Conservation (phyloP, 495 filamentous ascomycete species). For the Annulohypoxylon maeteangense region DNA sequence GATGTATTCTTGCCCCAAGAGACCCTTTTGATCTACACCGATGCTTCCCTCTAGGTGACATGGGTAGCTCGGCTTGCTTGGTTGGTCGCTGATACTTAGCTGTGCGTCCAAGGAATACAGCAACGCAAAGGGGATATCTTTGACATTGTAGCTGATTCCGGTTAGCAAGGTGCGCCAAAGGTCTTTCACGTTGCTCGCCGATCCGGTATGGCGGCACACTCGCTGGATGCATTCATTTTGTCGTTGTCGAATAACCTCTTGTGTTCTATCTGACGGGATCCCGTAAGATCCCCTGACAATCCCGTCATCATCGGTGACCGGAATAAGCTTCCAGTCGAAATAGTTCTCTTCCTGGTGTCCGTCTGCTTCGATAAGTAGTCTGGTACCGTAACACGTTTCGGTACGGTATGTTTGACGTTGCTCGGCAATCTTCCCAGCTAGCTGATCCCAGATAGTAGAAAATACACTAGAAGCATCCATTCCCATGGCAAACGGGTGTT, state of each 20-base stretch:
- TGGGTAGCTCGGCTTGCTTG: slow-evolving; percentile 42
- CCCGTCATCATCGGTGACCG: slow-evolving; percentile 63
- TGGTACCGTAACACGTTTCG: slow-evolving; percentile 53
- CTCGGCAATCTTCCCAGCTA: slow-evolving; percentile 48
- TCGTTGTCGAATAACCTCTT: slow-evolving; percentile 63
- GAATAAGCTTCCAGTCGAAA: slow-evolving; percentile 70
- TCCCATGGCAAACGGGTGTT: slow-evolving; percentile 53
- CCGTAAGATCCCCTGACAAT: slow-evolving; percentile 62
- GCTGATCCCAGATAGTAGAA: slow-evolving; percentile 46
- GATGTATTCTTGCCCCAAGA: slow-evolving; percentile 60
- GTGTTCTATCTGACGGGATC: slow-evolving; percentile 66
- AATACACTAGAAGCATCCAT: slow-evolving; percentile 52
- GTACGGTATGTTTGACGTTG: slow-evolving; percentile 37
- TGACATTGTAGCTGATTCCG: slow-evolving; percentile 59
- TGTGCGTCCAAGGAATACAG: slow-evolving; percentile 64
- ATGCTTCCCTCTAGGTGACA: slow-evolving; percentile 65
- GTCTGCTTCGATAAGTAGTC: slow-evolving; percentile 60
- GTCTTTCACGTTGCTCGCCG: slow-evolving; percentile 65
- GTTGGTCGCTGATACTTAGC: slow-evolving; percentile 16
- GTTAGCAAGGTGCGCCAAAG: slow-evolving; percentile 64
- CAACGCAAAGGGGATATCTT: slow-evolving; percentile 68
- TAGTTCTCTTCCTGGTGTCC: slow-evolving; percentile 70
- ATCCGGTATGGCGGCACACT: slow-evolving; percentile 66
- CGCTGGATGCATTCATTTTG: slow-evolving; percentile 68
- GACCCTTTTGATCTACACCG: slow-evolving; percentile 67